Conservation (phyloP, 441 rosid species). For the Arabidopsis lyrata region DNA sequence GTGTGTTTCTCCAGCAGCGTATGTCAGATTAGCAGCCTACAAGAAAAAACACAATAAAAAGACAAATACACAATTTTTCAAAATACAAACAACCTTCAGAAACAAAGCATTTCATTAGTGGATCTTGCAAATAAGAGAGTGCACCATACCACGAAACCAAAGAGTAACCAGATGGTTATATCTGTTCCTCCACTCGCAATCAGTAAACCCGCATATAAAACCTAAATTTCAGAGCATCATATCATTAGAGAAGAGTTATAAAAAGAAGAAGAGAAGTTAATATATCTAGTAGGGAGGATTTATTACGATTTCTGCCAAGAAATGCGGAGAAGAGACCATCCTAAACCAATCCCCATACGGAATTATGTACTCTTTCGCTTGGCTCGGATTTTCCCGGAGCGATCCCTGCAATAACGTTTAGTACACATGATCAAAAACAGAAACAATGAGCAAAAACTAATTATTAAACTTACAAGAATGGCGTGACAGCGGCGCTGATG, state of each 20-base stretch:
- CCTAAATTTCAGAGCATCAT: constrained; percentile 46
- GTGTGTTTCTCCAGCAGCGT: constrained; percentile 79
- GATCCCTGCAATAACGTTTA: constrained; percentile 55
- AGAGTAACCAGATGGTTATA: constrained; percentile 63
- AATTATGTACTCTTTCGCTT: constrained; percentile 54
- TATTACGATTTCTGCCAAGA: constrained; percentile 81
- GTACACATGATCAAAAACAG: constrained; percentile 12
- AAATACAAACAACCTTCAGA: constrained; percentile 16
- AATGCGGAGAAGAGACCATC: constrained; percentile 78
- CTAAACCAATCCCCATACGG: constrained; percentile 88
- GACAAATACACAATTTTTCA: background rate
- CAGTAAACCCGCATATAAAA: constrained; percentile 68
- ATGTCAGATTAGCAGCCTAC: constrained; percentile 70
- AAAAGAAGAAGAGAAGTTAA: background rate
- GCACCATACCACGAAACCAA: constrained; percentile 62
- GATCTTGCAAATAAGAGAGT: background rate
- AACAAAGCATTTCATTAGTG: background rate
- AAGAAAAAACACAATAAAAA: background rate
- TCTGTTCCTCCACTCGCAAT: constrained; percentile 83
- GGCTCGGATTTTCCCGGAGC: constrained; percentile 47
- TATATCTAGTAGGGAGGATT: background rate
- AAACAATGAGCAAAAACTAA: background rate
- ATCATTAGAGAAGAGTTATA: background rate
- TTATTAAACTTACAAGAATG: constrained; percentile 57
- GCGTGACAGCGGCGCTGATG: constrained; percentile 69